Evolutionary conservation across 1,284 basidiomycete genomes (phyloP).

Genomic region (Pterulicium gracile): DNA sequence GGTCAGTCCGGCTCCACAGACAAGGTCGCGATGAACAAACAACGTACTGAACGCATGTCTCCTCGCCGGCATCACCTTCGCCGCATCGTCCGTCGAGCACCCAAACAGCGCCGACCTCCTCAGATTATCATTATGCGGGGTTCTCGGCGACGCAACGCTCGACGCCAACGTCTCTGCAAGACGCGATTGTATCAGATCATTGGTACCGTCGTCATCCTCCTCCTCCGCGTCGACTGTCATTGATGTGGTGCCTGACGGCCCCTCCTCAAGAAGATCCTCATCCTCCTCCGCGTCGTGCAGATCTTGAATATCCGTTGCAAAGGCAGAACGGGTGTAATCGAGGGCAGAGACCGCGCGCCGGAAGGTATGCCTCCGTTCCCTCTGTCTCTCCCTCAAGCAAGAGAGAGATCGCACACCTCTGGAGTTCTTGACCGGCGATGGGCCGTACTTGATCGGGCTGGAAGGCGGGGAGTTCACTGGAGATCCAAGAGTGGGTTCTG

Average conservation of each 20-base stretch:
- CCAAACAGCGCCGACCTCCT: neutral
- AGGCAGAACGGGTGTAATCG: neutral
- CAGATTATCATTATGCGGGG: neutral
- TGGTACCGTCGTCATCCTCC: too few species aligned
- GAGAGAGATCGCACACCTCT: neutral
- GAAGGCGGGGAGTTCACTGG: neutral
- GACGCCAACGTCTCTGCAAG: neutral
- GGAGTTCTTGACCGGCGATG: too few species aligned
- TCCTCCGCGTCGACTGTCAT: too few species aligned
- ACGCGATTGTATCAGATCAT: neutral
- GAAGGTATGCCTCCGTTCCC: neutral
- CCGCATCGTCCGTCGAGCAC: neutral
- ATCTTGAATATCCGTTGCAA: too few species aligned
- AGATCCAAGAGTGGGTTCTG: neutral
- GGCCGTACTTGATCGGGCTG: neutral
- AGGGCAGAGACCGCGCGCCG: neutral
- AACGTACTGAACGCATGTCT: neutral
- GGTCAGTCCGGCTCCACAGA: neutral
- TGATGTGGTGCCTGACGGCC: neutral
- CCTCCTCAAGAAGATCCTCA: neutral
- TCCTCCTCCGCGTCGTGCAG: neutral
- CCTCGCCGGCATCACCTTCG: neutral
- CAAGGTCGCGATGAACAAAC: neutral
- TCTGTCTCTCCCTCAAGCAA: neutral
- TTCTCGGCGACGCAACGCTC: neutral